Evolutionary conservation across 2,329 filamentous ascomycete species (phyloP).

Genomic region (Fusarium oxysporum): DNA sequence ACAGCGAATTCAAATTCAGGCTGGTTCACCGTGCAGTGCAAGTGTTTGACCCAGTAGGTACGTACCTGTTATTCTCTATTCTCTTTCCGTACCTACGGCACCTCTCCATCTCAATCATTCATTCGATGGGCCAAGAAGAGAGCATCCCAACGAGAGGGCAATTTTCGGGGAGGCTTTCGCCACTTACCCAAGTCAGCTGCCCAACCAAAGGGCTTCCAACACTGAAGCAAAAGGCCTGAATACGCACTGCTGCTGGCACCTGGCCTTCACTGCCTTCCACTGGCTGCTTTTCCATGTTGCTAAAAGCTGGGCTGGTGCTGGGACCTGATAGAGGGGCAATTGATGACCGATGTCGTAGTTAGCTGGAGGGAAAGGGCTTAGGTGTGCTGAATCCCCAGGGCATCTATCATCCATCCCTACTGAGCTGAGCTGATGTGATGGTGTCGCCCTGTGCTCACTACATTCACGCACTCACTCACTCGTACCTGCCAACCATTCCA

Average conservation of each 20-base stretch:
- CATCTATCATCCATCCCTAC: conserved; percentile 13
- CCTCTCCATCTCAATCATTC: background rate
- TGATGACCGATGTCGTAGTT: background rate
- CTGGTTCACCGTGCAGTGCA: background rate
- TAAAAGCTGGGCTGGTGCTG: conserved; percentile 14
- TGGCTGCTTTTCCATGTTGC: background rate
- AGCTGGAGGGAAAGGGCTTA: background rate
- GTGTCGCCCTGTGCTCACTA: conserved; percentile 17
- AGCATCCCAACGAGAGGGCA: conserved; percentile 13
- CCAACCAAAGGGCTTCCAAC: conserved; percentile 45
- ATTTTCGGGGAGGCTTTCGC: conserved; percentile 45
- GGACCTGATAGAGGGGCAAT: conserved; percentile 1
- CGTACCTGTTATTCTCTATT: conserved; percentile 24
- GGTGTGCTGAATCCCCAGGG: background rate
- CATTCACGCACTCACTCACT: background rate
- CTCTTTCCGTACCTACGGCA: conserved; percentile 16
- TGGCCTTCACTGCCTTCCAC: conserved; percentile 14
- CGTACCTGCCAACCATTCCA: background rate
- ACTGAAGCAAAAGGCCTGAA: conserved; percentile 27
- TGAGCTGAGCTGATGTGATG: conserved; percentile 18
- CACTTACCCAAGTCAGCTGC: conserved; percentile 50
- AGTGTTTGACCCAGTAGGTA: conserved; percentile 11
- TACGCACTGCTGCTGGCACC: conserved; percentile 27
- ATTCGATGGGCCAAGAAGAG: conserved; percentile 17
- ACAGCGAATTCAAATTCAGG: conserved; percentile 4